Conservation (phyloP, 768 basidiomycete species). For the Collybia mongolica region DNA sequence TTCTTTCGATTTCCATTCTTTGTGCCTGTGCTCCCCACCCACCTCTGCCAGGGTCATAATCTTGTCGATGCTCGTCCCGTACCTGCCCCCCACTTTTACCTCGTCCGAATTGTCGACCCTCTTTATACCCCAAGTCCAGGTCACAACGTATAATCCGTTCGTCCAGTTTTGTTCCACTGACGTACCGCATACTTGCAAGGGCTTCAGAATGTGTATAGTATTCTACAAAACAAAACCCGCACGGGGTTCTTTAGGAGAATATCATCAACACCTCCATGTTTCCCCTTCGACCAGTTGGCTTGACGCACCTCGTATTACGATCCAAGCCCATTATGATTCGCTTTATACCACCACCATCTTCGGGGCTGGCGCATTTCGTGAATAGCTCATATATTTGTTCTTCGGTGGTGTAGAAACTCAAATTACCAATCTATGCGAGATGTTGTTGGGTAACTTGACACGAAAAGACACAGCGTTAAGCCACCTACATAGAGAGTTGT, state of each 20-base stretch:
- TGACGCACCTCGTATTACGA: conserved; percentile 73
- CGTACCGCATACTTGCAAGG: conserved; percentile 86
- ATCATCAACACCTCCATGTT: conserved; percentile 7
- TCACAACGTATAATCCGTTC: conserved; percentile 98
- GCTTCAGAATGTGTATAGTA: conserved; percentile 96
- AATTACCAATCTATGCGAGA: conserved; percentile 71
- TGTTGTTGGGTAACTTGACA: conserved; percentile 7
- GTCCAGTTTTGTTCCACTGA: conserved; percentile 98
- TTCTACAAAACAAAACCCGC: conserved; percentile 95
- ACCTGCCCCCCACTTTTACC: conserved; percentile 98
- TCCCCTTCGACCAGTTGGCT: too few relatives aligned
- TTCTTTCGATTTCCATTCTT: conserved; percentile 66
- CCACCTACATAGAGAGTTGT: conserved; percentile 86
- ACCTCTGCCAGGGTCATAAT: conserved; percentile 95
- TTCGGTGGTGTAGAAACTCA: conserved; percentile 94
- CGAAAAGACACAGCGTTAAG: conserved; percentile 19
- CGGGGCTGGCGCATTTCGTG: conserved; percentile 83
- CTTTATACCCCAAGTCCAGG: conserved; percentile 93
- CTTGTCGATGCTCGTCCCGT: conserved; percentile 94
- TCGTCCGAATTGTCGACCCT: conserved; percentile 95
- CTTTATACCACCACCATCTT: conserved; percentile 88
- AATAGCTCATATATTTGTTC: conserved; percentile 95
- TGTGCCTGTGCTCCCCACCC: conserved; percentile 92
- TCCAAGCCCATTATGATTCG: conserved; percentile 95
- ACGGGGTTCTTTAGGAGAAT: conserved; percentile 65